These are phyloP conservation scores for Cladophialophora carrionii DNA, from an alignment of 2,329 filamentous ascomycete species.

Conservation along the genomic window DNA sequence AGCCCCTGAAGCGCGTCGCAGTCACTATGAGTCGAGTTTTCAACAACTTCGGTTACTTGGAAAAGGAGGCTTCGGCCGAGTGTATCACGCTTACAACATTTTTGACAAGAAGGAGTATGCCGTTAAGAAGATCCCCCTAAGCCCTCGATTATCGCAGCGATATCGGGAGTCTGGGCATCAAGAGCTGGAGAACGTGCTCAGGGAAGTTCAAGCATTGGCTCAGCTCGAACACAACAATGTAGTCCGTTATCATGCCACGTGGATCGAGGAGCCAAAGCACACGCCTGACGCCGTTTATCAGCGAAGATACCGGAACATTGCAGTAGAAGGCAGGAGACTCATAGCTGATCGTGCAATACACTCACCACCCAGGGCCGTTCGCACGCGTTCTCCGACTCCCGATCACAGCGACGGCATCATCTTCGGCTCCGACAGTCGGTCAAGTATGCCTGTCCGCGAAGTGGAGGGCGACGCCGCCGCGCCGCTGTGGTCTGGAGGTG, in stretches of 20 bases:
- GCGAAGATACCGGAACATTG: constrained; percentile 15
- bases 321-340: constrained; percentile 25
- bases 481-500: constrained; percentile 16
- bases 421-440: constrained; percentile 32
- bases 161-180: constrained; percentile 57
- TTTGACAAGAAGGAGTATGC: constrained; percentile 67
- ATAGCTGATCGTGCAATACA: constrained; percentile 18
- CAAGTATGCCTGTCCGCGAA: constrained; percentile 11
- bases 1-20: constrained; percentile 40
- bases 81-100: constrained; percentile 64
- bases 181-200: constrained; percentile 61
- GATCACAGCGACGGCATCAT: constrained; percentile 31
- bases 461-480: constrained; percentile 7
- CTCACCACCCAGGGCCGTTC: background rate
- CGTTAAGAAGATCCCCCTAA: constrained; percentile 67
- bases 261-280: constrained; percentile 57
- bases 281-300: constrained; percentile 8
- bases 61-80: constrained; percentile 67
- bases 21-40: constrained; percentile 57
- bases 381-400: background rate
- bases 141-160: constrained; percentile 55
- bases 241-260: constrained; percentile 67
- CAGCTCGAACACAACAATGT: constrained; percentile 67
- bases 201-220: constrained; percentile 65
- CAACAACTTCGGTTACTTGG: constrained; percentile 61